Conservation (phyloP, 2,329 filamentous ascomycete species). For the Dothideomycetes sp. region DNA sequence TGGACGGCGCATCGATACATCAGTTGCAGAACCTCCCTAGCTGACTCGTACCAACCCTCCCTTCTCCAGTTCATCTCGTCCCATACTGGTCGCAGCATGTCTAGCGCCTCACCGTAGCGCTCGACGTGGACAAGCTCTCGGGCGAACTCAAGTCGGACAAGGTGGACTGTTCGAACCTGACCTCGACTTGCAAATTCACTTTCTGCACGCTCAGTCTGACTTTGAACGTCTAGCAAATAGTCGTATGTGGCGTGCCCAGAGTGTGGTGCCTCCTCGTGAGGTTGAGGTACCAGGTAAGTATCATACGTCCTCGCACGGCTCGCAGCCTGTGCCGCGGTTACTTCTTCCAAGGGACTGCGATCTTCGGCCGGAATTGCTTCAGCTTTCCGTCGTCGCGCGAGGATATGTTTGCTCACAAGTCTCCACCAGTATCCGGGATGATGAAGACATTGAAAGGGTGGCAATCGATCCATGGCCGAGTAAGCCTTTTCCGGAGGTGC, state of each 20-base stretch:
- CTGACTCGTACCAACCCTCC: conserved; percentile 48
- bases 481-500: conserved; percentile 41
- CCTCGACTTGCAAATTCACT: conserved; percentile 39
- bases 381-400: conserved; percentile 39
- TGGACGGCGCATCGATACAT: conserved; percentile 40
- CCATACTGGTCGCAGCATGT: conserved; percentile 44
- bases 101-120: conserved; percentile 40
- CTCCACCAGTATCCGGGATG: conserved; percentile 53
- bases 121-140: conserved; percentile 41
- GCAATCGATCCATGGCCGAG: conserved; percentile 36
- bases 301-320: conserved; percentile 45
- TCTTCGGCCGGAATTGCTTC: conserved; percentile 49
- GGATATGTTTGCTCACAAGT: conserved; percentile 41
- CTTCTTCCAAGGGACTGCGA: conserved; percentile 42
- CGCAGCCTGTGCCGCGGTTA: conserved; percentile 43
- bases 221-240: conserved; percentile 39
- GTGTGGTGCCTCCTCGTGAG: conserved; percentile 42
- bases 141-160: conserved; percentile 43
- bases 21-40: conserved; percentile 41
- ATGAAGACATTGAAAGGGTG: conserved; percentile 48
- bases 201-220: conserved; percentile 34
- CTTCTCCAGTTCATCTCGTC: conserved; percentile 45
- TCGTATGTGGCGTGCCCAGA: conserved; percentile 35
- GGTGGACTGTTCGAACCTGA: conserved; percentile 44
- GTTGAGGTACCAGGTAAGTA: conserved; percentile 48